Conservation (phyloP, 331 rosid genomes). For the Cydonia oblonga region DNA sequence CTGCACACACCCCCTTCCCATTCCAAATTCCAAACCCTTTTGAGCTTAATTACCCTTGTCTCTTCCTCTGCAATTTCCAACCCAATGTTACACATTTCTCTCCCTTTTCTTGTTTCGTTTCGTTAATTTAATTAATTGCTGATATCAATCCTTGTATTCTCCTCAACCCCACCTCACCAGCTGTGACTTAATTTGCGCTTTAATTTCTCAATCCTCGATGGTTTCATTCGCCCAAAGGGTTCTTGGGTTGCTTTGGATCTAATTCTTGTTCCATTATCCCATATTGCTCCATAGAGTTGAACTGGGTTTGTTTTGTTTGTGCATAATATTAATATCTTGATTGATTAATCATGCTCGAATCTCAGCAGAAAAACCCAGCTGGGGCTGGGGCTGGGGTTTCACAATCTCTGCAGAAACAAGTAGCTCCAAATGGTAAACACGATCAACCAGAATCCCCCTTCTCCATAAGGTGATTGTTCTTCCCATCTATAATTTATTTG, state of each 20-base stretch:
- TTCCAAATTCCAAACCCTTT: neutral
- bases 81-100: neutral
- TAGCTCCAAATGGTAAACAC: constrained; percentile 5
- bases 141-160: neutral
- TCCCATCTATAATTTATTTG: neutral
- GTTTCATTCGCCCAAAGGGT: constrained; percentile 4
- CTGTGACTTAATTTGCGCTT: neutral
- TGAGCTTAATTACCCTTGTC: neutral
- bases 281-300: neutral
- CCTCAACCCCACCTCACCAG: neutral
- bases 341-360: neutral
- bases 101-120: neutral
- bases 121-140: no score
- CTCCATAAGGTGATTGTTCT: constrained; percentile 40
- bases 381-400: neutral
- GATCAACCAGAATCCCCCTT: constrained; percentile 26
- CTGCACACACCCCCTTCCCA: neutral
- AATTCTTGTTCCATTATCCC: neutral
- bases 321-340: no score
- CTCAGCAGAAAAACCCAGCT: constrained; percentile 31
- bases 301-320: constrained; percentile 8
- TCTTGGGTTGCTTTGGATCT: neutral
- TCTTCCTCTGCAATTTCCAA: neutral
- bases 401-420: constrained; percentile 25
- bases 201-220: neutral